Evolutionary conservation across 805 yeast species (phyloP), one percentile per base, ranked within the genome.

Genomic region (Yamadazyma takamatsuzukensis): DNA sequence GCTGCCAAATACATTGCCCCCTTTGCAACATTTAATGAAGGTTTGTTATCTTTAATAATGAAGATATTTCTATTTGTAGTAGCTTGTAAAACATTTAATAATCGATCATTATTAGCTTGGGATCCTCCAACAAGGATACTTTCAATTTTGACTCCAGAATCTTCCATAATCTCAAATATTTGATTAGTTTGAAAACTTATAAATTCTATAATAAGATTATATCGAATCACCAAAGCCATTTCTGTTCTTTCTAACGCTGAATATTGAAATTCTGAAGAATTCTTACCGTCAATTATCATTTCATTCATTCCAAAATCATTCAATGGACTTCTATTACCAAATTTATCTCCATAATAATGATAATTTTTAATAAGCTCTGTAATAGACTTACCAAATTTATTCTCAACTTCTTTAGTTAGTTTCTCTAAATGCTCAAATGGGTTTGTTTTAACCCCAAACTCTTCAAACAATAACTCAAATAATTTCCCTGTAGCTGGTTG

Each of bases 261-360:
- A n/a, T 29, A 16, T 33, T 34, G 27, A 6, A 27, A 21, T 8
- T 36, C 28, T 11, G 46, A 26, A 10, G 43, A 34, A 27, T 59
- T 59, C 25, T 29, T 51, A 21, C 74, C 78, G 11, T 78, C 80
- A 7, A 74, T 68, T 27, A 61, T 53, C 30, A 64, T 55, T 21
- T 78, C 78, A 32, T 68, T 56, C 71, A 77, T 64, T 2, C 51
- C 30, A 8, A 72, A 62, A 44, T 74, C 74, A 33, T 65, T 70
- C 40, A 56, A 71, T 0, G 83, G 83, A 6, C 78, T 70, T 47
- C 83, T 60, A 44, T 76, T 78, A 1, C 83, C 83, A 29, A 64
- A 59, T 14, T 72, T 61, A 47, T 77, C 81, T 2, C 82, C 82
- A 42, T 74, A 74, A 33, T 64, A 61, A 34, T 71, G 61, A 52